Evolutionary conservation across 768 basidiomycete species (phyloP).

Genomic region (Russula olivacea): DNA sequence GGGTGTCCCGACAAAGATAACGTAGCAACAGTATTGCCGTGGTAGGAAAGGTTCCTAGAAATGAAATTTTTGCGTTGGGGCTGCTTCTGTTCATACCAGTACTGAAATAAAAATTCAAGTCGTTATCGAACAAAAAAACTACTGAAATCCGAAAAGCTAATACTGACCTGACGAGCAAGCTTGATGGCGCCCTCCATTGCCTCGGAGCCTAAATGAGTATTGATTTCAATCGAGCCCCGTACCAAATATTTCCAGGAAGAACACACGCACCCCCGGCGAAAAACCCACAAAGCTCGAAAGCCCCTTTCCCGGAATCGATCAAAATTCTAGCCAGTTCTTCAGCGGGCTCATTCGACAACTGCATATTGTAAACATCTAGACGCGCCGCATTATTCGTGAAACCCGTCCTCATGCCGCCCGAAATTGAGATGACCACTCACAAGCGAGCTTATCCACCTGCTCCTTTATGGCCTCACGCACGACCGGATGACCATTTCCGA

Average conservation of each 20-base stretch:
- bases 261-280: constrained; percentile 59
- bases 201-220: constrained; percentile 57
- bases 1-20: constrained; percentile 66
- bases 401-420: background rate
- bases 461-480: constrained; percentile 72
- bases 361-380: constrained; percentile 83
- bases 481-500: constrained; percentile 69
- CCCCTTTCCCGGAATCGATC: constrained; percentile 61
- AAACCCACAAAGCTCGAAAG: constrained; percentile 67
- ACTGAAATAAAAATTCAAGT: constrained; percentile 37
- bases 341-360: constrained; percentile 73
- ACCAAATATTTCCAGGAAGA: background rate
- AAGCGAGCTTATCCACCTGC: constrained; percentile 71
- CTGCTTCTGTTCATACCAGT: constrained; percentile 65
- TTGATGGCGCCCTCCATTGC: constrained; percentile 88
- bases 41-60: constrained; percentile 70
- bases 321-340: constrained; percentile 69
- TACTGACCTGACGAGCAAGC: constrained; percentile 62
- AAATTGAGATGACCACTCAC: constrained; percentile 38
- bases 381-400: background rate
- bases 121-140: constrained; percentile 4
- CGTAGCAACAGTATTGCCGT: constrained; percentile 76
- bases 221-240: background rate
- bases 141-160: background rate
- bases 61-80: constrained; percentile 72